These are phyloP conservation scores for Xylariales sp. DNA, from an alignment of 2,329 filamentous ascomycete species.

Conservation along the genomic window DNA sequence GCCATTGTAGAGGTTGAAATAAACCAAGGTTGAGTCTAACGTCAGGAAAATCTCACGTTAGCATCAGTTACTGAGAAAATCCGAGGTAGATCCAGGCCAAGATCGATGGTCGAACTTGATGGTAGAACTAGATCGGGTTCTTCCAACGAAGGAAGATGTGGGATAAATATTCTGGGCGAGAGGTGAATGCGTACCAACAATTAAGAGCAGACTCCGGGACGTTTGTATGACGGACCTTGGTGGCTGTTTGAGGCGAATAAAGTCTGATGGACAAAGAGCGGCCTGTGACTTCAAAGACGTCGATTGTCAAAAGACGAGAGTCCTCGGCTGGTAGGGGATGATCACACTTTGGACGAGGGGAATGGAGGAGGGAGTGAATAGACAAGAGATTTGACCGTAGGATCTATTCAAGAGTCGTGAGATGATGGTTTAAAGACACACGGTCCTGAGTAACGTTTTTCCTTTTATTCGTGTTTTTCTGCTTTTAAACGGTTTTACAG, in stretches of 20 bases:
- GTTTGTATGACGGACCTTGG: too few relatives aligned
- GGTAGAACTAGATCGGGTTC: too few relatives aligned
- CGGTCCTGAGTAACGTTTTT: too few relatives aligned
- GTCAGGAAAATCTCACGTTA: conserved; percentile 2
- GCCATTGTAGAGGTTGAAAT: conserved; percentile 48
- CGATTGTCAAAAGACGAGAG: neutral
- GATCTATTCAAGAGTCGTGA: conserved; percentile 6
- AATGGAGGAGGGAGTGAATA: conserved; percentile 14
- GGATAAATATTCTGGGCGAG: too few relatives aligned
- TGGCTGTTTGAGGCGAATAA: conserved; percentile 1
- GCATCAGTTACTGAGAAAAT: too few relatives aligned
- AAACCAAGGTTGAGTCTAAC: conserved; percentile 15
- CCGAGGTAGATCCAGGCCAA: too few relatives aligned
- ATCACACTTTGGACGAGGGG: too few relatives aligned
- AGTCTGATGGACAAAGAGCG: conserved; percentile 5
- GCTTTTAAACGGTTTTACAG: conserved; percentile 58
- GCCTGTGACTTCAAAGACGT: conserved; percentile 6
- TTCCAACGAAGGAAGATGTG: too few relatives aligned
- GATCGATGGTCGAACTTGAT: too few relatives aligned
- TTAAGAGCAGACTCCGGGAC: too few relatives aligned
- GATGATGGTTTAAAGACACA: conserved; percentile 8
- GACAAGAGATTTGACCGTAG: conserved; percentile 7
- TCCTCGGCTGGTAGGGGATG: too few relatives aligned
- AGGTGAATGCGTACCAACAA: conserved; percentile 5
- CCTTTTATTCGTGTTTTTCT: conserved; percentile 52